These are phyloP conservation scores for Rhododendron mucronatum DNA, from an alignment of 148 eudicot species.

Conservation along the genomic window DNA sequence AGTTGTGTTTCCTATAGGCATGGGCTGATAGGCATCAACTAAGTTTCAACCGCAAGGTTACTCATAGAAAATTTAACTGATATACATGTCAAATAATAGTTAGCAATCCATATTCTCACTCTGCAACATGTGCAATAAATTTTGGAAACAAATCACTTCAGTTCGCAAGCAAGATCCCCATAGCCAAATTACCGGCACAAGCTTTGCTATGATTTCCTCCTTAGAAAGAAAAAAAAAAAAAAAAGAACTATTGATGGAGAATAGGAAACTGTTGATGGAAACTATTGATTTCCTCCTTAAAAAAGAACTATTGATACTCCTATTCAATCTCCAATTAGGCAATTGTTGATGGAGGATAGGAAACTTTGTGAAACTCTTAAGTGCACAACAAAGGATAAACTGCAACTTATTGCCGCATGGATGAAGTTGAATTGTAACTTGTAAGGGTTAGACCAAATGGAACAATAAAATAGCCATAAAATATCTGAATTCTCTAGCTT, in stretches of 20 bases:
- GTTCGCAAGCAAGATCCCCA: neutral
- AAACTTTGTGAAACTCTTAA: neutral
- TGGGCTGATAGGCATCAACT: neutral
- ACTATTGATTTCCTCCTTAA: neutral
- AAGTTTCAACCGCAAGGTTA: neutral
- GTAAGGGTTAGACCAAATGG: neutral
- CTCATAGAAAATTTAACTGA: neutral
- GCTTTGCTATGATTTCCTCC: neutral
- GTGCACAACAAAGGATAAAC: neutral
- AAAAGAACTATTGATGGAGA: too few species aligned
- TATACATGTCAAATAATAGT: neutral
- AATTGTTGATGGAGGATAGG: neutral
- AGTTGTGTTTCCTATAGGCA: neutral
- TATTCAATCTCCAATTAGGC: neutral
- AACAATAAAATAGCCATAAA: slow-evolving; percentile 4
- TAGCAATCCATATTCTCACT: neutral
- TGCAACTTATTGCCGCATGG: neutral
- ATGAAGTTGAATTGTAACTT: neutral
- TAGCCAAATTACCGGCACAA: neutral
- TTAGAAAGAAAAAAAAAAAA: neutral
- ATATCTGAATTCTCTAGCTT: neutral
- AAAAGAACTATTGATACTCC: neutral
- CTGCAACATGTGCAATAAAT: neutral
- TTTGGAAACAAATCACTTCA: neutral
- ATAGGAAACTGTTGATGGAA: too few species aligned